A percentile compares a stretch with the other conserved stretches of the same genome.
Evolutionary conservation across 1,284 basidiomycete genomes (phyloP).

Genomic region (Wolfiporia cocos): DNA sequence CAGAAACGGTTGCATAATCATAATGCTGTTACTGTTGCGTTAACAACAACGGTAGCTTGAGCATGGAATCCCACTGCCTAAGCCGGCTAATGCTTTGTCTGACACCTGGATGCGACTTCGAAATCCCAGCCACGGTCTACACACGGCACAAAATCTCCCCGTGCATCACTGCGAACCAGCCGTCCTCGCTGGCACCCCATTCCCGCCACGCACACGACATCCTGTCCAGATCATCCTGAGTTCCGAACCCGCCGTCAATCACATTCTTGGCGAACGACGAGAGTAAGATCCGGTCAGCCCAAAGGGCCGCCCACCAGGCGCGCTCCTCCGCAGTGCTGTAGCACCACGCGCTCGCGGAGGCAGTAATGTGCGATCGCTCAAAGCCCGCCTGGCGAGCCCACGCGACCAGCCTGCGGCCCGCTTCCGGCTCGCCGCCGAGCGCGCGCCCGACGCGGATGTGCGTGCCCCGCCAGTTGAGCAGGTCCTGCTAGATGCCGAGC

Average conservation of each 20-base stretch:
- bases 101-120: no score
- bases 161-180: slow-evolving; percentile 28
- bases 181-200: slow-evolving; percentile 29
- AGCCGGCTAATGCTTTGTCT: no score
- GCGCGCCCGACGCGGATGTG: slow-evolving; percentile 21
- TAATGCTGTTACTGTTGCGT: no score
- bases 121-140: background rate
- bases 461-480: slow-evolving; percentile 16
- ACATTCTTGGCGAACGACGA: slow-evolving; percentile 27
- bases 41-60: no score
- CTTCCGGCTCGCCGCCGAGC: slow-evolving; percentile 25
- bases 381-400: slow-evolving; percentile 29
- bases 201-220: slow-evolving; percentile 22
- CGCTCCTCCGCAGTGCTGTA: slow-evolving; percentile 28
- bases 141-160: slow-evolving; percentile 25
- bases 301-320: slow-evolving; percentile 28
- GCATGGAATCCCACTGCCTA: no score
- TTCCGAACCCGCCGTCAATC: slow-evolving; percentile 21
- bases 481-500: slow-evolving; percentile 19
- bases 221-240: slow-evolving; percentile 19
- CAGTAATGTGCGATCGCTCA: slow-evolving; percentile 17
- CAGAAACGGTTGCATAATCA: no score
- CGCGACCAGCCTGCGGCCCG: slow-evolving; percentile 22
- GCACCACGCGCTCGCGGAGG: slow-evolving; percentile 28
- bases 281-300: slow-evolving; percentile 28